These are phyloP conservation scores for Phytophthora sp. DNA, from an alignment of 352 stramenopile species.

Conservation along the genomic window DNA sequence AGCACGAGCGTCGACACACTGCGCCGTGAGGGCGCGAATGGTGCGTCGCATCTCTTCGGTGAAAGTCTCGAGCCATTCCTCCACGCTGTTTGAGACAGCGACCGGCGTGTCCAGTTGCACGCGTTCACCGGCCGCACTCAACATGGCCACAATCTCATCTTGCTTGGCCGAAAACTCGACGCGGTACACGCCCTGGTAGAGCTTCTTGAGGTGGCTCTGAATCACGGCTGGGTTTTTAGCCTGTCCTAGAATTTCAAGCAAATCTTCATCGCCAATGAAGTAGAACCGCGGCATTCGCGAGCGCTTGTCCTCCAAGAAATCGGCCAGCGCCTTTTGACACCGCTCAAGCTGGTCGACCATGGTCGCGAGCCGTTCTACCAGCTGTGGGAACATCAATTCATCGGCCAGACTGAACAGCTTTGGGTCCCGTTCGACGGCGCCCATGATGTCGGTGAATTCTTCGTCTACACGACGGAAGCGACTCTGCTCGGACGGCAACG, in stretches of 20 bases:
- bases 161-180: constrained; percentile 90
- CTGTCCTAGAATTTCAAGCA: constrained; percentile 96
- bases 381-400: constrained; percentile 89
- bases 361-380: constrained; percentile 75
- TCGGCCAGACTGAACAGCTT: constrained; percentile 95
- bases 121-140: constrained; percentile 81
- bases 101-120: constrained; percentile 87
- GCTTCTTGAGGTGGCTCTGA: constrained; percentile 96
- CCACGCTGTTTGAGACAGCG: constrained; percentile 88
- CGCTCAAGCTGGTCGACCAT: constrained; percentile 95
- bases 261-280: constrained; percentile 96
- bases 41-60: constrained; percentile 92
- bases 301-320: constrained; percentile 96
- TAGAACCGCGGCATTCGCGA: constrained; percentile 95
- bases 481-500: constrained; percentile 90
- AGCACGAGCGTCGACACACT: constrained; percentile 79
- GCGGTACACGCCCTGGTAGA: constrained; percentile 94
- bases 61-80: constrained; percentile 94
- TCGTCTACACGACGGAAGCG: constrained; percentile 94
- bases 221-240: constrained; percentile 93
- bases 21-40: constrained; percentile 73
- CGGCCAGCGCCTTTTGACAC: constrained; percentile 93
- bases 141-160: constrained; percentile 90
- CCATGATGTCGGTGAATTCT: constrained; percentile 95
- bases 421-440: constrained; percentile 80